These are phyloP conservation scores for Tolypocladium cylindrosporum DNA, from an alignment of 2,329 filamentous ascomycete genomes.

Conservation along the genomic window DNA sequence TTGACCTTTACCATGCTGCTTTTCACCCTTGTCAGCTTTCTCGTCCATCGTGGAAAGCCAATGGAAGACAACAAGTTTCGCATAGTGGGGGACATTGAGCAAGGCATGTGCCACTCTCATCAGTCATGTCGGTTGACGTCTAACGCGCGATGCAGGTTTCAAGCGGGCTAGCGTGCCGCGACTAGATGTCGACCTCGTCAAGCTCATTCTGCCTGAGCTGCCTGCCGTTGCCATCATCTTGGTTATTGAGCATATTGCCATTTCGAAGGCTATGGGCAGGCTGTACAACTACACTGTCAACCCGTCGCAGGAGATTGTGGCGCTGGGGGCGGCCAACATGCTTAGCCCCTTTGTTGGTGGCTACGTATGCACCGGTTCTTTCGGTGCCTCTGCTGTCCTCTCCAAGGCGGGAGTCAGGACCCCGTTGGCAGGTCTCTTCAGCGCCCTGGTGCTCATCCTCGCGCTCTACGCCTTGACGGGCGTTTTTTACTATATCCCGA, in stretches of 20 bases:
- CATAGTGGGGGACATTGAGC: conserved; percentile 56
- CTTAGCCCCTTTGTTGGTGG: conserved; percentile 64
- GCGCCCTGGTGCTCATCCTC: conserved; percentile 63
- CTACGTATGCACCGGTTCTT: conserved; percentile 35
- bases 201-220: conserved; percentile 48
- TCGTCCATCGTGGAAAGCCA: conserved; percentile 47
- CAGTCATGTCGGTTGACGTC: not conserved
- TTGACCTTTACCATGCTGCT: conserved; percentile 67
- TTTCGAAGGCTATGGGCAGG: conserved; percentile 72
- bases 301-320: conserved; percentile 70
- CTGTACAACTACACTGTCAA: conserved; percentile 72
- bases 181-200: conserved; percentile 45
- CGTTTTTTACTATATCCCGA: conserved; percentile 75
- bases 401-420: conserved; percentile 76
- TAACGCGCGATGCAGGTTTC: conserved; percentile 40
- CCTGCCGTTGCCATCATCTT: conserved; percentile 68
- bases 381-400: conserved; percentile 67
- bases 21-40: conserved; percentile 63
- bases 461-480: conserved; percentile 69
- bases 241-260: conserved; percentile 75
- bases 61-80: conserved; percentile 42
- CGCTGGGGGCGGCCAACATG: conserved; percentile 66
- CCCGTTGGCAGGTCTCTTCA: conserved; percentile 69
- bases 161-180: conserved; percentile 49
- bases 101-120: conserved; percentile 29